phyloP scores from a whole-genome alignment of 2,329 filamentous ascomycete species.

The Venturia pyrina region DNA sequence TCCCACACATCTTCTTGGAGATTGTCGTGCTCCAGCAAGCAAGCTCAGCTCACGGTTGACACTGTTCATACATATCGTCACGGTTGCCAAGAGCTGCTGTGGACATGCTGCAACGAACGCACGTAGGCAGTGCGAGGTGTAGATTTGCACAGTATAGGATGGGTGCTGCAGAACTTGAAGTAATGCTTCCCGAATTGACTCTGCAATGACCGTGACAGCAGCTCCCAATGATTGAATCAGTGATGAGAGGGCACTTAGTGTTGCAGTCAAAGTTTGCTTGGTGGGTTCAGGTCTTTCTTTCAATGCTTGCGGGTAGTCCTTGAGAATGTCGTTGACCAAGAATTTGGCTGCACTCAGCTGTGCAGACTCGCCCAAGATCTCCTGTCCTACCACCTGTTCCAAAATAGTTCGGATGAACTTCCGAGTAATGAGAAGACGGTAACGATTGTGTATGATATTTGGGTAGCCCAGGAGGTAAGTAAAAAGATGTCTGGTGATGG shows the following conservation, averaged over 20 bases:
- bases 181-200: conserved; percentile 74
- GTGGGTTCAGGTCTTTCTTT: conserved; percentile 81
- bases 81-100: conserved; percentile 78
- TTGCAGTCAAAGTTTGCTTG: conserved; percentile 72
- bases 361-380: conserved; percentile 79
- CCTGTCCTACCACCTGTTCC: conserved; percentile 70
- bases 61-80: conserved; percentile 96
- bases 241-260: conserved; percentile 68
- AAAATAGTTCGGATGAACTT: conserved; percentile 77
- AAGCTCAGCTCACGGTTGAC: conserved; percentile 76
- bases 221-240: conserved; percentile 74
- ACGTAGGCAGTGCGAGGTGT: conserved; percentile 76
- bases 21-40: conserved; percentile 64
- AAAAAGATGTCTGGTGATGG: conserved; percentile 72
- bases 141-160: conserved; percentile 91
- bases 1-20: conserved; percentile 73
- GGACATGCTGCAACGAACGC: conserved; percentile 83
- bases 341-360: conserved; percentile 73
- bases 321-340: conserved; percentile 78
- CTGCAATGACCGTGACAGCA: conserved; percentile 68
- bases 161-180: conserved; percentile 88
- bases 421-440: conserved; percentile 73
- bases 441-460: conserved; percentile 72
- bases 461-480: conserved; percentile 68
- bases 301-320: conserved; percentile 84